Conservation (phyloP, 164 flowering plant genomes). For the Umbilicus rupestris region DNA sequence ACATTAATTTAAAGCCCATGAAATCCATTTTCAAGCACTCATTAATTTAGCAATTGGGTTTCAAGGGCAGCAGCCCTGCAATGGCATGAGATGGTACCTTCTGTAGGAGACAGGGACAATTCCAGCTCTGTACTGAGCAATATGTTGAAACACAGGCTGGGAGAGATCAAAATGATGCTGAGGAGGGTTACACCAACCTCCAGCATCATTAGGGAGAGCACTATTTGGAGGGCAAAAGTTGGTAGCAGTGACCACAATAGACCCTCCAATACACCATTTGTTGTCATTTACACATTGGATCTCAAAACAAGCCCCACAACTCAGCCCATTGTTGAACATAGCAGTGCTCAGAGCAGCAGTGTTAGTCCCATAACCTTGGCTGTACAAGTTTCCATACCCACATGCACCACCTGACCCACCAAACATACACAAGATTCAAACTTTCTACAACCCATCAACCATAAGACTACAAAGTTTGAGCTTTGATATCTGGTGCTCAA, state of each 20-base stretch:
- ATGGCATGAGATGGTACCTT: conserved; percentile 31
- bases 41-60: too few relatives aligned
- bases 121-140: conserved; percentile 64
- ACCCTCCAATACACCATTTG: conserved; percentile 3
- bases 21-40: too few relatives aligned
- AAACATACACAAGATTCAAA: background rate
- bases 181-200: conserved; percentile 75
- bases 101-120: conserved; percentile 68
- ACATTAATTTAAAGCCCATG: background rate
- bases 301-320: conserved; percentile 5
- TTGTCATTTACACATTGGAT: conserved; percentile 1
- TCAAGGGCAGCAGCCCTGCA: too few relatives aligned
- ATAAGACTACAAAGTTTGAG: background rate
- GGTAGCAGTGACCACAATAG: conserved; percentile 4
- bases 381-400: conserved; percentile 4
- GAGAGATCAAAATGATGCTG: conserved; percentile 69
- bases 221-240: conserved; percentile 6
- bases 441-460: too few relatives aligned
- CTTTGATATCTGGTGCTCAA: background rate
- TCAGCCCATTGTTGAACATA: conserved; percentile 2
- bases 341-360: conserved; percentile 2
- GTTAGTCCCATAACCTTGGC: conserved; percentile 3
- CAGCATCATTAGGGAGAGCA: background rate
- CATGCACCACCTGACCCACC: background rate
- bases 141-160: conserved; percentile 64